Conservation (phyloP, 345 rosid genomes). For the Chamaenerion angustifolium region DNA sequence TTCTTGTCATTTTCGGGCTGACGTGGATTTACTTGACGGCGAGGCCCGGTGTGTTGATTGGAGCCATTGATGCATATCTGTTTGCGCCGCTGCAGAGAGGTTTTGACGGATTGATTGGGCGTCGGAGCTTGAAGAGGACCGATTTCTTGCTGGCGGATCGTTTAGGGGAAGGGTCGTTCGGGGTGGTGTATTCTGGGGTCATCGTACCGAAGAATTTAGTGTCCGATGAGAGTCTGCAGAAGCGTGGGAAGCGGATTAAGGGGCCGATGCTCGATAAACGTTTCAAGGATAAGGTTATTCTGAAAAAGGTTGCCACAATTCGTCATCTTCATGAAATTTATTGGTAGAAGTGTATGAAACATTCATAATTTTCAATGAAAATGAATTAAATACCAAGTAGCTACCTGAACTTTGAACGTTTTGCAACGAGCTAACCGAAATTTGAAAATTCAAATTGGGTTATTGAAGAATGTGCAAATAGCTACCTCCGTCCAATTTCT, state of each 20-base stretch:
- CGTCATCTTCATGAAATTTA: neutral
- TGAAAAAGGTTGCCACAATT: constrained; percentile 42
- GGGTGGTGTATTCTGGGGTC: constrained; percentile 72
- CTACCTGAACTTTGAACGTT: too few relatives aligned
- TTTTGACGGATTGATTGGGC: constrained; percentile 50
- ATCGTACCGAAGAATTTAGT: constrained; percentile 47
- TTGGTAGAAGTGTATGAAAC: too few relatives aligned
- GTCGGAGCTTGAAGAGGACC: constrained; percentile 52
- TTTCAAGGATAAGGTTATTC: constrained; percentile 66
- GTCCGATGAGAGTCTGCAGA: constrained; percentile 28
- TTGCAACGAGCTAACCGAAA: too few relatives aligned
- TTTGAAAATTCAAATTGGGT: too few relatives aligned
- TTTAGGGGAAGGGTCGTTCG: constrained; percentile 91
- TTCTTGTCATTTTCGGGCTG: constrained; percentile 36
- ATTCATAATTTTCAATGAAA: too few relatives aligned
- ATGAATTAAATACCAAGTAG: too few relatives aligned
- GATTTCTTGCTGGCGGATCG: constrained; percentile 64
- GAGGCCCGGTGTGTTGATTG: constrained; percentile 78
- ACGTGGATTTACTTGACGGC: constrained; percentile 81
- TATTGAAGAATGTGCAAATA: too few relatives aligned
- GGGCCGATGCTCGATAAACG: constrained; percentile 21
- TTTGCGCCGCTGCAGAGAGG: constrained; percentile 74
- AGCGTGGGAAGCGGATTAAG: constrained; percentile 28
- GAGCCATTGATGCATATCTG: constrained; percentile 83
- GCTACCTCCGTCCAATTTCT: too few relatives aligned